Evolutionary conservation across 306 rosid genomes (phyloP).

Genomic region (Pyrus bretschneideri): DNA sequence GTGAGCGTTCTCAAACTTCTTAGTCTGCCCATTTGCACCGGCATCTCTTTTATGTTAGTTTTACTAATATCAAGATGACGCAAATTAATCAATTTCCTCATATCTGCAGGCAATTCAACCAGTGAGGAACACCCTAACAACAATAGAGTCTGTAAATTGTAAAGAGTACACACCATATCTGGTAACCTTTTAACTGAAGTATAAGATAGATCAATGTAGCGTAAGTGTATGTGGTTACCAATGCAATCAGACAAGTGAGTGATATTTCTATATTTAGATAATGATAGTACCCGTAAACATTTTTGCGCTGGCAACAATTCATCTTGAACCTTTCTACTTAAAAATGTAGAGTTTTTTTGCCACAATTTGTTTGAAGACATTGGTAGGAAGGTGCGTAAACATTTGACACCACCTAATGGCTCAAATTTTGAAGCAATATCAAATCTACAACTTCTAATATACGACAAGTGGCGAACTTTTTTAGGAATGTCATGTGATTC

Average conservation of each 20-base stretch:
- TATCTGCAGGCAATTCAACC: neutral
- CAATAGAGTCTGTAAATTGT: slow-evolving; percentile 8
- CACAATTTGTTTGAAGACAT: too few relatives aligned
- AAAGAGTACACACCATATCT: neutral
- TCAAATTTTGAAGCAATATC: neutral
- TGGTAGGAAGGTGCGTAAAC: neutral
- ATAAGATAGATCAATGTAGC: neutral
- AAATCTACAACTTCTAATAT: neutral
- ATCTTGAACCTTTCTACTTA: neutral
- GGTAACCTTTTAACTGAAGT: neutral
- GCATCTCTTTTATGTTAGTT: neutral
- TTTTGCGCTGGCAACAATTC: neutral
- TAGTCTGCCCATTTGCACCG: neutral
- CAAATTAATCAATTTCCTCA: neutral
- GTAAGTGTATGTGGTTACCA: neutral
- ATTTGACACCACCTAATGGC: neutral
- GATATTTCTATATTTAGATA: neutral
- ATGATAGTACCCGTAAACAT: neutral
- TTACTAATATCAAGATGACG: neutral
- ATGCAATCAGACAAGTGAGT: neutral
- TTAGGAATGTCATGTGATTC: neutral
- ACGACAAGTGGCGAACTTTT: neutral
- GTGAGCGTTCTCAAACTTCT: neutral
- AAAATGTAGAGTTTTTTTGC: too few relatives aligned
- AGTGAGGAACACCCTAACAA: neutral